Evolutionary conservation across 495 filamentous ascomycete genomes (phyloP), one percentile per base, ranked within the genome.

Genomic region (Daldinia childiae): DNA sequence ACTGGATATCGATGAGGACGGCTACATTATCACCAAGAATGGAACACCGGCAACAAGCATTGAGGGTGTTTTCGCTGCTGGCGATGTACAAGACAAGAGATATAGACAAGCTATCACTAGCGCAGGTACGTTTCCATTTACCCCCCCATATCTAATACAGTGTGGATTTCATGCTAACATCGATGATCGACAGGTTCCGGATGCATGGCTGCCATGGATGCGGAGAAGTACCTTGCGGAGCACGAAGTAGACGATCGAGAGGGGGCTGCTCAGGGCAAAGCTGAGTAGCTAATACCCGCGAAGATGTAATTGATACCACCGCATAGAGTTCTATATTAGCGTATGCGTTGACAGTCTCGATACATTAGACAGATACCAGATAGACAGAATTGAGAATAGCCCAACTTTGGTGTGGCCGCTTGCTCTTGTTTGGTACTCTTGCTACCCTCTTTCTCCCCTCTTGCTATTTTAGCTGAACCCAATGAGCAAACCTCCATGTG

Each of bases 91-190:
- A 84, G 96, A 99, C 78, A 98, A 98, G 88, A 90, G 91, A 74
- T 99, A 99, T 81, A 87, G 96, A 77, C 95, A 99, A 83, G 95
- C 95, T 62, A 94, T 99, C 74, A 99, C 95, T 58, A 97, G 93
- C 85, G 95, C 95, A 75, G 95, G 95, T 94, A 89, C 73, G 90
- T 87, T 69, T 52, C 27, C 26, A 24, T 34, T 11, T 27, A 57
- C 36, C 57, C 36, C 57, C 3, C 14, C 41, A 30, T 32, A 30
- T 19, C 54, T 14, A 9, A 24, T 2, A 36, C 34, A 0, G 9
- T 6, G 30, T 60, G 36, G 17, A 43, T 14, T 50, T 17, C 15
- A 5, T 8, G 30, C 4, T 5, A 14, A 62, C 70, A 75, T 87
- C 78, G 36, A 36, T 32, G 14, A 29, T 55, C 29, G n/a, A 50